Evolutionary conservation across 2,329 filamentous ascomycete species (phyloP).

Genomic region (Penicillium hesseltinei): DNA sequence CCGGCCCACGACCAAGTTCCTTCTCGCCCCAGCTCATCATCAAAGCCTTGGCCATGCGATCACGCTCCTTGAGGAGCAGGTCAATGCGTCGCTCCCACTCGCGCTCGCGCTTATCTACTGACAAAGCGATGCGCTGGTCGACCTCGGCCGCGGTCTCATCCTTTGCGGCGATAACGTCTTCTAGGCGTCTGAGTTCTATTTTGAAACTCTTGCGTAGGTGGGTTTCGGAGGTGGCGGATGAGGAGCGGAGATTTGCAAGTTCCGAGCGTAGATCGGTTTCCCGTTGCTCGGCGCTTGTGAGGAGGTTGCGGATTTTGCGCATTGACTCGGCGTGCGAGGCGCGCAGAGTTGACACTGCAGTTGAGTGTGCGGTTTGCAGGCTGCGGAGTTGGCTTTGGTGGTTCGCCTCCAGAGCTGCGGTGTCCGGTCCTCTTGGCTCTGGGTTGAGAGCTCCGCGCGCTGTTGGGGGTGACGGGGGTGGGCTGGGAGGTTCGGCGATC

Average conservation of each 20-base stretch:
- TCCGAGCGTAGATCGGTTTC: constrained; percentile 36
- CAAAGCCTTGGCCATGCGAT: constrained; percentile 41
- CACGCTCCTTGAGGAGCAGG: constrained; percentile 41
- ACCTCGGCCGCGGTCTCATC: constrained; percentile 41
- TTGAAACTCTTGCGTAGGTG: constrained; percentile 30
- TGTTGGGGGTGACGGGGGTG: constrained; percentile 30
- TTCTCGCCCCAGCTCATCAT: constrained; percentile 44
- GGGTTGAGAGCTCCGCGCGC: constrained; percentile 6
- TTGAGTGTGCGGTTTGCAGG: constrained; percentile 38
- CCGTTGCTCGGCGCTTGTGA: constrained; percentile 35
- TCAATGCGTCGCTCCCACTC: constrained; percentile 45
- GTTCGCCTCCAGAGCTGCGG: constrained; percentile 28
- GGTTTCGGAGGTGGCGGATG: constrained; percentile 20
- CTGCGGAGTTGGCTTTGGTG: constrained; percentile 38
- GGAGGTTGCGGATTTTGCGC: constrained; percentile 36
- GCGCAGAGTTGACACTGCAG: constrained; percentile 38
- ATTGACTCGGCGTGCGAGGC: constrained; percentile 39
- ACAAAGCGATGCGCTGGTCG: constrained; percentile 41
- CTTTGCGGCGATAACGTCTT: constrained; percentile 39
- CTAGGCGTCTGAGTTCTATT: constrained; percentile 34
- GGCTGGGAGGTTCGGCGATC: constrained; percentile 30
- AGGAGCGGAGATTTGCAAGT: constrained; percentile 29
- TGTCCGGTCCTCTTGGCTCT: constrained; percentile 12
- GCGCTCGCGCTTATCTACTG: constrained; percentile 43
- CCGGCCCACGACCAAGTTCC: constrained; percentile 32